A percentile compares a stretch with the other conserved stretches of the same genome.
Evolutionary conservation across 495 filamentous ascomycete species (phyloP).

Genomic region (Aspergillus heteromorphus): DNA sequence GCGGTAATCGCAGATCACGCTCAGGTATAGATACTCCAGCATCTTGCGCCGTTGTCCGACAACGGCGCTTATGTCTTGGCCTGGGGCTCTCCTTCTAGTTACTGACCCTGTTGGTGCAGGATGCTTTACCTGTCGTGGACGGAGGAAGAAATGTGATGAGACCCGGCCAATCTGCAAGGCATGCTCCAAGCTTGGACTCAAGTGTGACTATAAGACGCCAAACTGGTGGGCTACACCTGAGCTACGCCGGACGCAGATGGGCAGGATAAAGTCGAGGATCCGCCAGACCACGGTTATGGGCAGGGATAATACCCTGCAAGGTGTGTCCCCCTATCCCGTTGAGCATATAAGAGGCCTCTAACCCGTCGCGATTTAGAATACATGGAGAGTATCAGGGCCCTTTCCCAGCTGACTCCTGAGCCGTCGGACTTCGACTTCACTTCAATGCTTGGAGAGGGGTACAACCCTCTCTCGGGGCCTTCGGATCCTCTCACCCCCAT

Average conservation of each 20-base stretch:
- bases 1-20: not conserved
- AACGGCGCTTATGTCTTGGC: not conserved
- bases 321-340: slow-evolving; percentile 11
- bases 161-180: slow-evolving; percentile 73
- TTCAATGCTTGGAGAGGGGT: slow-evolving; percentile 1
- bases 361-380: not conserved
- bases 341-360: not conserved
- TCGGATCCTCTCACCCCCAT: not conserved
- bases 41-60: not conserved
- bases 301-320: slow-evolving; percentile 51
- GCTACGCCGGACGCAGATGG: slow-evolving; percentile 74
- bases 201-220: slow-evolving; percentile 89
- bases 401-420: not conserved
- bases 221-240: slow-evolving; percentile 92
- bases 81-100: not conserved
- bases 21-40: not conserved
- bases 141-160: slow-evolving; percentile 98
- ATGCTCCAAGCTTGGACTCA: slow-evolving; percentile 75
- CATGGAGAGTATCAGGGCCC: not conserved
- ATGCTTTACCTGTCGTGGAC: slow-evolving; percentile 91
- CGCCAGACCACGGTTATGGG: slow-evolving; percentile 87
- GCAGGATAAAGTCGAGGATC: slow-evolving; percentile 88
- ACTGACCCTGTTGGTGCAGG: slow-evolving; percentile 48
- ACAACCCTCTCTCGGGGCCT: not conserved
- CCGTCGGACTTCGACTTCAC: not conserved